Conservation (phyloP, 805 yeast species). For the Kluyveromyces wickerhamii region DNA sequence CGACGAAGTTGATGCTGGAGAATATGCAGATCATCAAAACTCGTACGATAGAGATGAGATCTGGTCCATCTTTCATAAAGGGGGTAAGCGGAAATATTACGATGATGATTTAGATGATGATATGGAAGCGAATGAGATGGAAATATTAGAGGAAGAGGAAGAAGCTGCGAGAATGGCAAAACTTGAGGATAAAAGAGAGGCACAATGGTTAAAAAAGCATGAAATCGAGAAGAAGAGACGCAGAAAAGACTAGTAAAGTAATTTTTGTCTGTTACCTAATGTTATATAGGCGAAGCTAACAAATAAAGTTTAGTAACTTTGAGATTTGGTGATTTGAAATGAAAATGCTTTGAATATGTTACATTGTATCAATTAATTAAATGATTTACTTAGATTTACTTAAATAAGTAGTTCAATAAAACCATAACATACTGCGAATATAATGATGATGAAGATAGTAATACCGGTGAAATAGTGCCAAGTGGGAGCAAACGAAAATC, state of each 20-base stretch:
- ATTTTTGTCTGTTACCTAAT: no score
- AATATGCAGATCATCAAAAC: slow-evolving; percentile 17
- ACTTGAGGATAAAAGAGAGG: slow-evolving; percentile 69
- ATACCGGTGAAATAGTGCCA: slow-evolving; percentile 28
- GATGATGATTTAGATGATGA: slow-evolving; percentile 49
- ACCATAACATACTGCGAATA: slow-evolving; percentile 27
- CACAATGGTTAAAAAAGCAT: slow-evolving; percentile 45
- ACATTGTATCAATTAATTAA: not conserved
- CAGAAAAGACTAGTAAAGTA: slow-evolving; percentile 6
- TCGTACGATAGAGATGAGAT: slow-evolving; percentile 81
- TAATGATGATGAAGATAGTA: slow-evolving; percentile 19
- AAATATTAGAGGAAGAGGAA: slow-evolving; percentile 76
- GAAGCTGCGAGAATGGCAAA: slow-evolving; percentile 60
- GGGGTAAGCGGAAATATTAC: slow-evolving; percentile 43
- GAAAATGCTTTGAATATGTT: not conserved
- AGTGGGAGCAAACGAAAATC: slow-evolving; percentile 24
- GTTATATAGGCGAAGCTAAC: no score
- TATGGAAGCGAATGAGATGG: slow-evolving; percentile 95
- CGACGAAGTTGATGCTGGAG: slow-evolving; percentile 21
- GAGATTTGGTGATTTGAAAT: no score
- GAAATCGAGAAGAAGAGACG: slow-evolving; percentile 39
- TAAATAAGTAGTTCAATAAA: slow-evolving; percentile 19
- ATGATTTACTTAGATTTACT: not conserved
- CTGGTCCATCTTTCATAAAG: slow-evolving; percentile 75
- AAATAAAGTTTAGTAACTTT: no score